phyloP scores from a whole-genome alignment of 306 rosid species.

The Crotalaria pallida region DNA sequence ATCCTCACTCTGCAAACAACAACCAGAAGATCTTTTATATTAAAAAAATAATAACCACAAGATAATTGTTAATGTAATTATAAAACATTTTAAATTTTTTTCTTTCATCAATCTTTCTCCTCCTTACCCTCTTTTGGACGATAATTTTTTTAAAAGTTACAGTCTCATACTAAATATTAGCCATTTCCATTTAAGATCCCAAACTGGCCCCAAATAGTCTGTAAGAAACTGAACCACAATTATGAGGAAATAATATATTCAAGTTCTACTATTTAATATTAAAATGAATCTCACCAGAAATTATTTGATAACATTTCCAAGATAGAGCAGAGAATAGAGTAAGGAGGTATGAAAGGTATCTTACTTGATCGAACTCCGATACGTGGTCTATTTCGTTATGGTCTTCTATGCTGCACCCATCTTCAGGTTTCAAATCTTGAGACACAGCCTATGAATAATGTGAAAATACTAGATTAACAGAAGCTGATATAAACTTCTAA shows the following conservation, averaged over 20 bases:
- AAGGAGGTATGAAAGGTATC: constrained; percentile 8
- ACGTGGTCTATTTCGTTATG: constrained; percentile 17
- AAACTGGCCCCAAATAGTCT: neutral
- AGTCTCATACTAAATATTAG: neutral
- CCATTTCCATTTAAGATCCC: constrained; percentile 11
- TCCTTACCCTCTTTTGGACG: neutral
- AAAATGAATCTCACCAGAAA: neutral
- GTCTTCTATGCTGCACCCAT: constrained; percentile 29
- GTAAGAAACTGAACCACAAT: constrained; percentile 6
- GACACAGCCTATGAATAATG: constrained; percentile 44
- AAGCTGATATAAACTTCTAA: neutral
- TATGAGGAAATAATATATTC: neutral
- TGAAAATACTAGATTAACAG: constrained; percentile 2
- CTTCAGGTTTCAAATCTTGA: constrained; percentile 40
- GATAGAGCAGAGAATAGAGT: neutral
- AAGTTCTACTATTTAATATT: neutral
- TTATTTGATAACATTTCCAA: neutral
- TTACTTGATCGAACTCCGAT: constrained; percentile 42
- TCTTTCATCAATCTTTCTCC: constrained; percentile 1
- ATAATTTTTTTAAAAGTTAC: neutral
- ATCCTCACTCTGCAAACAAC: constrained; percentile 44
- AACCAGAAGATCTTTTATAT: too few species aligned
- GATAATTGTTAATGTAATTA: neutral
- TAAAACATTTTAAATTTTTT: neutral
- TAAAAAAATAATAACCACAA: constrained; percentile 15